A percentile compares a stretch with the other conserved stretches of the same genome.
phyloP scores from a whole-genome alignment of 257 asterid genomes.

The Salvia miltiorrhiza region DNA sequence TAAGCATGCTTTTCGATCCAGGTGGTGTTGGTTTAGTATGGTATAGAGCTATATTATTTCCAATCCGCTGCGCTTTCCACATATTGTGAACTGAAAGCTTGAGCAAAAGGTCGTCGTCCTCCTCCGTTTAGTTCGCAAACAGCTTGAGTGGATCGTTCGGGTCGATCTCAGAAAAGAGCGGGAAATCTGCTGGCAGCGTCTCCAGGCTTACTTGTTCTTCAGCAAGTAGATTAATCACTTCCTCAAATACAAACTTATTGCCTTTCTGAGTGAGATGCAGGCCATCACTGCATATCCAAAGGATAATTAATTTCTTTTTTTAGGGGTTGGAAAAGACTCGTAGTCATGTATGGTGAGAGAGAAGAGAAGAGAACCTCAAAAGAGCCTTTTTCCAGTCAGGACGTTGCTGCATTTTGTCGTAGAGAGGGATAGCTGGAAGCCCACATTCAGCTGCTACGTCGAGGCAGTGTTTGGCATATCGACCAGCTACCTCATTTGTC shows the following conservation, averaged over 20 bases:
- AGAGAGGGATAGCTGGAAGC: conserved; percentile 51
- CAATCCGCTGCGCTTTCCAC: neutral
- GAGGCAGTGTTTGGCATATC: conserved; percentile 66
- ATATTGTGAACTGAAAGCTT: neutral
- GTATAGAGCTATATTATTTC: neutral
- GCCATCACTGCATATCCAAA: conserved; percentile 55
- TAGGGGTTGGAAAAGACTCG: neutral
- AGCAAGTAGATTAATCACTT: conserved; percentile 40
- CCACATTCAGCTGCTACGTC: conserved; percentile 66
- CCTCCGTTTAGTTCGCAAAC: conserved; percentile 26
- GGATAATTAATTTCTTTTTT: neutral
- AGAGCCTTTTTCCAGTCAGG: conserved; percentile 62
- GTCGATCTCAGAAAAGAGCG: conserved; percentile 37
- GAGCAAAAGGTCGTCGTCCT: neutral
- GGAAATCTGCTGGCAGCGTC: conserved; percentile 52
- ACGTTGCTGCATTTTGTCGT: conserved; percentile 74
- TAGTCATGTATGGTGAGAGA: too few relatives aligned
- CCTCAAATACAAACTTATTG: conserved; percentile 55
- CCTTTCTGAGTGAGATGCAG: conserved; percentile 62
- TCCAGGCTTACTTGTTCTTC: conserved; percentile 40
- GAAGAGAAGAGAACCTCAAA: conserved; percentile 43
- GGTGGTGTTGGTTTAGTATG: too few relatives aligned
- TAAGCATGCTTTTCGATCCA: too few relatives aligned
- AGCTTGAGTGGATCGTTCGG: conserved; percentile 62
- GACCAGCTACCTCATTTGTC: conserved; percentile 76